Evolutionary conservation across 495 filamentous ascomycete genomes (phyloP).

Genomic region (Aspergillus campestris): DNA sequence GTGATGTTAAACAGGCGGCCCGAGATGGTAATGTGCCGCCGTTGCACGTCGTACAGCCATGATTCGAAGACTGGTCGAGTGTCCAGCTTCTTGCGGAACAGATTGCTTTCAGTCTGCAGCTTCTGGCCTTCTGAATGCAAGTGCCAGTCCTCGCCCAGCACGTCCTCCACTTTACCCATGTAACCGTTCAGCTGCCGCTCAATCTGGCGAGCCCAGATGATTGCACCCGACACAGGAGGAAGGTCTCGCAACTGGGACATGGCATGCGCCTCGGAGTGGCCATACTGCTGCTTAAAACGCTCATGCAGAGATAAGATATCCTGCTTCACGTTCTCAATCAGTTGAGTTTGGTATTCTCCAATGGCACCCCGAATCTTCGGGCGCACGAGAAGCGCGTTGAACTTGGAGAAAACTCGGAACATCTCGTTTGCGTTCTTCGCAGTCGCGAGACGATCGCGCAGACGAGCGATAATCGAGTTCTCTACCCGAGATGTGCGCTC

Average conservation of each 20-base stretch:
- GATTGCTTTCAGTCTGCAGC: slow-evolving; percentile 73
- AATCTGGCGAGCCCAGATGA: slow-evolving; percentile 95
- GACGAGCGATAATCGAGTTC: slow-evolving; percentile 94
- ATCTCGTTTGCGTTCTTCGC: slow-evolving; percentile 97
- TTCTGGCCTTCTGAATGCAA: slow-evolving; percentile 93
- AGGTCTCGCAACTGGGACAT: slow-evolving; percentile 96
- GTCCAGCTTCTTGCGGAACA: slow-evolving; percentile 94
- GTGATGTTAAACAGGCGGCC: slow-evolving; percentile 86
- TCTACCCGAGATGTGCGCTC: slow-evolving; percentile 94
- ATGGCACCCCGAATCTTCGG: slow-evolving; percentile 98
- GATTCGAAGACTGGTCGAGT: slow-evolving; percentile 88
- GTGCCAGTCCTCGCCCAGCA: slow-evolving; percentile 88
- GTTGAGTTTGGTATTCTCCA: slow-evolving; percentile 90
- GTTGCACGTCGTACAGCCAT: slow-evolving; percentile 83
- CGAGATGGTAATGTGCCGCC: slow-evolving; percentile 78
- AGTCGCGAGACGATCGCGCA: slow-evolving; percentile 87
- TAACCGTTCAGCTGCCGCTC: slow-evolving; percentile 89
- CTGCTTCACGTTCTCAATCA: slow-evolving; percentile 94
- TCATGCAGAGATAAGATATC: slow-evolving; percentile 91
- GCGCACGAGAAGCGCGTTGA: slow-evolving; percentile 95
- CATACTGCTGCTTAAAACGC: slow-evolving; percentile 97
- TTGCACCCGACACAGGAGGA: slow-evolving; percentile 89
- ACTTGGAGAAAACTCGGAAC: slow-evolving; percentile 99
- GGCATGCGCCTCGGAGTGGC: slow-evolving; percentile 90
- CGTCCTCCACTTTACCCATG: slow-evolving; percentile 96